phyloP scores from a whole-genome alignment of 192 early-diverging fungal genomes.

The Backusella mclennaniae region DNA sequence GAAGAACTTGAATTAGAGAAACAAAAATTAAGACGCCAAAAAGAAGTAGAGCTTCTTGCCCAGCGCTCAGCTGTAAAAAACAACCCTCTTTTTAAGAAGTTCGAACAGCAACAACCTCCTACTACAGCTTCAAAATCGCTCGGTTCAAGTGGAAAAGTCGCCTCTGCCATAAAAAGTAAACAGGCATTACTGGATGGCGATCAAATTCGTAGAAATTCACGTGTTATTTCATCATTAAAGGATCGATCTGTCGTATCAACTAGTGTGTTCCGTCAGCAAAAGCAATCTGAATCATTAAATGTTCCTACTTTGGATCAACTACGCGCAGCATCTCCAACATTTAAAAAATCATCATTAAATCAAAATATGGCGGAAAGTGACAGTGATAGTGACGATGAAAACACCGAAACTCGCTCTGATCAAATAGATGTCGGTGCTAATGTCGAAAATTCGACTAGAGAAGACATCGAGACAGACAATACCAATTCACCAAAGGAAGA shows the following conservation, averaged over 20 bases:
- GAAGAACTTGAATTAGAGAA: constrained; percentile 17
- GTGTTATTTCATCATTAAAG: constrained; percentile 15
- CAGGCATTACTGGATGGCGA: constrained; percentile 2
- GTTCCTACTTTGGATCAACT: constrained; percentile 13
- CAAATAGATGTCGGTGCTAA: neutral
- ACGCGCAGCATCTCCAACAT: neutral
- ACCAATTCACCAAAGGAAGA: neutral
- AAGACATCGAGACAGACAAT: neutral
- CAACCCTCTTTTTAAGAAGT: constrained; percentile 24
- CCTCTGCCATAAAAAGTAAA: neutral
- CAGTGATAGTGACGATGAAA: constrained; percentile 6
- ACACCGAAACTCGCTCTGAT: neutral
- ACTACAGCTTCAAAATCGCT: neutral
- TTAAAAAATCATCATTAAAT: neutral
- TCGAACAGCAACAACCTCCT: constrained; percentile 8
- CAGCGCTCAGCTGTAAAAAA: constrained; percentile 30
- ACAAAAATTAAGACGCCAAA: constrained; percentile 8
- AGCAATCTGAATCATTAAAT: neutral
- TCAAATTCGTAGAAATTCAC: constrained; percentile 11
- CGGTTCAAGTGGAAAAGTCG: neutral
- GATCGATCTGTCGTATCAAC: constrained; percentile 20
- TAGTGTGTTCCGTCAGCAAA: constrained; percentile 18
- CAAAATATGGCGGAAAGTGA: neutral
- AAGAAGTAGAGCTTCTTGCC: constrained; percentile 16
- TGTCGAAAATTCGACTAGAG: neutral